Base-by-base conservation (phyloP, 176 grass and related monocot genomes). In the Lolium perenne region DNA sequence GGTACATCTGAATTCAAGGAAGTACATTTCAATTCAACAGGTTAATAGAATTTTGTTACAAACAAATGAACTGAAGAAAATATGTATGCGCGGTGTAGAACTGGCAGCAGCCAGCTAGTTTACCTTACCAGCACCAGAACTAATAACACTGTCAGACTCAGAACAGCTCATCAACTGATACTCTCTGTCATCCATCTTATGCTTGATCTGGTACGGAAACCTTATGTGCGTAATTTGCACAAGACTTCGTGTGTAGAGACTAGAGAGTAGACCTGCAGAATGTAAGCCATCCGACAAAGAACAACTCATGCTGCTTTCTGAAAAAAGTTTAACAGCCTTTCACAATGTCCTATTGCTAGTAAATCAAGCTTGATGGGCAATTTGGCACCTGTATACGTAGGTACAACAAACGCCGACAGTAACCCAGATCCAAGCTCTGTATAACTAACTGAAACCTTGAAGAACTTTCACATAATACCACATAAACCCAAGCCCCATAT, bases 321-420 rank as follows among this genome's bases (percentile, higher is more conserved):
- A 49, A 81, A 29, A 53, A 65, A 74, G n/a, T 14, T 51, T 29
- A 75, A 67, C 6, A 35, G 74, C 1, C 21, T n/a, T n/a, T 56
- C 48, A 76, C 69, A 71, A 55, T 71, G 20, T 66, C 64, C 6
- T 25, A 32, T 60, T 86, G 80, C 17, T 76, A 57, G 40, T 2
- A 85, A 38, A 80, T 40, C 9, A 56, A n/a, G n/a, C n/a, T n/a
- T 56, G 43, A 22, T 40, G 60, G 8, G 6, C 11, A 23, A 64
- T 67, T 75, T 84, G 66, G 25, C 40, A 87, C 16, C n/a, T 58
- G 58, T 7, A 83, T 40, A 58, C 67, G 71, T 38, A 25, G 74
- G 57, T 87, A 58, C 63, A 67, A 32, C 47, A 83, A 66, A 65
- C 61, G 66, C 4, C 5, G 10, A 14, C 29, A n/a, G 13, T 38